These are phyloP conservation scores for Cryptococcus floricola DNA, from an alignment of 1,284 basidiomycete species.

Conservation along the genomic window DNA sequence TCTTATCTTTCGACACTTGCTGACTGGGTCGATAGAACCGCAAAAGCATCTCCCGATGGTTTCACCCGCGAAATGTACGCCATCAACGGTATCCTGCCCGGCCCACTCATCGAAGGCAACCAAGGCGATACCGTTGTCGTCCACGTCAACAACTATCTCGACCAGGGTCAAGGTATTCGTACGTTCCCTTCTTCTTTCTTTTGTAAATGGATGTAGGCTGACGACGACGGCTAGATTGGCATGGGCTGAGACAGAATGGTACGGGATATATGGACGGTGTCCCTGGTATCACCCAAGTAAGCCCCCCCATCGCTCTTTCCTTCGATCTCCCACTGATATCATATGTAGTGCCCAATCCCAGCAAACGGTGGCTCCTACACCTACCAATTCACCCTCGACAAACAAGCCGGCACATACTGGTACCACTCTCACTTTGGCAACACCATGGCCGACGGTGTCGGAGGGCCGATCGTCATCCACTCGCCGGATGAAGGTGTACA, in stretches of 20 bases:
- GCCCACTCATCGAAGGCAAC: constrained; percentile 35
- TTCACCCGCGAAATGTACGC: constrained; percentile 20
- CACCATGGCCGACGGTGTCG: constrained; percentile 30
- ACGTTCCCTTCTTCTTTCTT: neutral
- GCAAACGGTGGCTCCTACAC: constrained; percentile 51
- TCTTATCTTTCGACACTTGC: neutral
- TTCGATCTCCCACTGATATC: neutral
- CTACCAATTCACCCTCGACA: constrained; percentile 44
- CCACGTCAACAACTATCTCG: constrained; percentile 29
- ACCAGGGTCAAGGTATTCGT: constrained; percentile 25
- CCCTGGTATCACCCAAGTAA: constrained; percentile 31
- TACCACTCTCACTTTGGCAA: constrained; percentile 36
- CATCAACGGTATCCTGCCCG: constrained; percentile 25
- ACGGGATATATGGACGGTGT: constrained; percentile 30
- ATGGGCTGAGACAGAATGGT: constrained; percentile 32
- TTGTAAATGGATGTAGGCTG: neutral
- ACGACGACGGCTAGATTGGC: constrained; percentile 24
- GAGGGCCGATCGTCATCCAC: constrained; percentile 29
- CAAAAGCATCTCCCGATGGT: constrained; percentile 18
- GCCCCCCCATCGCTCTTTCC: neutral
- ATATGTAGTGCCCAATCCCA: constrained; percentile 53
- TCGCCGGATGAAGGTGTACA: constrained; percentile 21
- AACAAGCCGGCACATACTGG: constrained; percentile 35
- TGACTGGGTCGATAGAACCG: neutral
- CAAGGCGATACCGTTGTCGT: constrained; percentile 32